Evolutionary conservation across 164 flowering plant genomes (phyloP).

Genomic region (Kalanchoe fedtschenkoi): DNA sequence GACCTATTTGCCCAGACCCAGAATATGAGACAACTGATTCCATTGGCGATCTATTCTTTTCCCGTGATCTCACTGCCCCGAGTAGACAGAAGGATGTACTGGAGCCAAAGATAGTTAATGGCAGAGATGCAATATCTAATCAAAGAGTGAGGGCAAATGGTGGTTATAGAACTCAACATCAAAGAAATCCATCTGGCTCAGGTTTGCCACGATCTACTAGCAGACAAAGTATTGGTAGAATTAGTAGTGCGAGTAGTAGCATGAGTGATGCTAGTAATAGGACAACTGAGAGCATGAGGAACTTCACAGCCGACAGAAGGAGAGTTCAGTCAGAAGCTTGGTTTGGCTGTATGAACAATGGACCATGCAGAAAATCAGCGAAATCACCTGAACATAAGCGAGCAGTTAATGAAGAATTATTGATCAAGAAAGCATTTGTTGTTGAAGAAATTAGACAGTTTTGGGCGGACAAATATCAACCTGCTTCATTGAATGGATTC

Average conservation of each 20-base stretch:
- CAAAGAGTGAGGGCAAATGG: conserved; percentile 13
- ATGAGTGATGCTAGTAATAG: conserved; percentile 31
- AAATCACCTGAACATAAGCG: conserved; percentile 36
- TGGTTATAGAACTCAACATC: conserved; percentile 8
- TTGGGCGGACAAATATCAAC: conserved; percentile 70
- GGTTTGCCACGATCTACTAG: conserved; percentile 24
- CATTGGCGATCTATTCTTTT: conserved; percentile 57
- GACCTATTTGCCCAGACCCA: conserved; percentile 5
- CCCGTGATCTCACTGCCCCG: conserved; percentile 23
- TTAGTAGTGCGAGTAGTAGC: conserved; percentile 26
- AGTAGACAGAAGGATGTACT: conserved; percentile 16
- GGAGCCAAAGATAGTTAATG: conserved; percentile 14
- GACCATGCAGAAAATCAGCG: conserved; percentile 35
- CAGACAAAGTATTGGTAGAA: conserved; percentile 23
- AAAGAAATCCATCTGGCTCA: conserved; percentile 14
- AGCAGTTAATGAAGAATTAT: conserved; percentile 43
- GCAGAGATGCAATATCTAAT: conserved; percentile 14
- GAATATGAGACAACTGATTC: conserved; percentile 39
- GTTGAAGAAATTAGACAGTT: conserved; percentile 54
- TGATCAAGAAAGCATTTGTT: conserved; percentile 55
- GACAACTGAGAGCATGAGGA: conserved; percentile 25
- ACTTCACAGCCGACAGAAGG: conserved; percentile 35
- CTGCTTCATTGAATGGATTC: conserved; percentile 52
- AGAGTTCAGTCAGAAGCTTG: conserved; percentile 38
- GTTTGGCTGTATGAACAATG: conserved; percentile 53